phyloP scores from a whole-genome alignment of 306 rosid genomes.

The Cucumis hystrix region DNA sequence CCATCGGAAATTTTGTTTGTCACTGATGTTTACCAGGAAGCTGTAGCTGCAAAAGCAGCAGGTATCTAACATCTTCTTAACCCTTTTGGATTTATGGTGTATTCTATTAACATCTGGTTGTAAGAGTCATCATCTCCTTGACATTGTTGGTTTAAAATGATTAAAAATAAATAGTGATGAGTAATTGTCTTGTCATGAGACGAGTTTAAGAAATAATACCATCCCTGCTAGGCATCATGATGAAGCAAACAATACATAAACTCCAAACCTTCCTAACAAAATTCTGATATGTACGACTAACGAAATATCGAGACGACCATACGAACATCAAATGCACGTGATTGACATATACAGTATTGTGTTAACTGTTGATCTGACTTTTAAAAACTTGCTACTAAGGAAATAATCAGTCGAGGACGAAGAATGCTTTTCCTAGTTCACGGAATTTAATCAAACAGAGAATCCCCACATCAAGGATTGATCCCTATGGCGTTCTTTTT shows the following conservation, averaged over 20 bases:
- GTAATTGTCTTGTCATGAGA: not conserved
- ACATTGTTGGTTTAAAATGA: not conserved
- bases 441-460: not conserved
- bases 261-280: not conserved
- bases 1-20: slow-evolving; percentile 72
- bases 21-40: slow-evolving; percentile 84
- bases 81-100: not conserved
- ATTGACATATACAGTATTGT: not conserved
- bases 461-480: too few species aligned
- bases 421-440: not conserved
- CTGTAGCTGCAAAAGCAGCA: slow-evolving; percentile 88
- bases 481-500: too few species aligned
- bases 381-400: too few species aligned
- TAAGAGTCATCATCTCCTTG: not conserved
- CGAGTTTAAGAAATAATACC: not conserved
- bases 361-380: too few species aligned
- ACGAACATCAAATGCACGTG: not conserved
- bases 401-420: too few species aligned
- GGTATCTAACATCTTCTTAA: slow-evolving; percentile 22
- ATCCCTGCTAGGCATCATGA: not conserved
- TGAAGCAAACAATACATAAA: not conserved
- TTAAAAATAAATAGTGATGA: not conserved
- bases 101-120: not conserved
- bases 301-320: not conserved
- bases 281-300: not conserved